These are phyloP conservation scores for Fraxinus nigra DNA, from an alignment of 305 asterid species.

Conservation along the genomic window DNA sequence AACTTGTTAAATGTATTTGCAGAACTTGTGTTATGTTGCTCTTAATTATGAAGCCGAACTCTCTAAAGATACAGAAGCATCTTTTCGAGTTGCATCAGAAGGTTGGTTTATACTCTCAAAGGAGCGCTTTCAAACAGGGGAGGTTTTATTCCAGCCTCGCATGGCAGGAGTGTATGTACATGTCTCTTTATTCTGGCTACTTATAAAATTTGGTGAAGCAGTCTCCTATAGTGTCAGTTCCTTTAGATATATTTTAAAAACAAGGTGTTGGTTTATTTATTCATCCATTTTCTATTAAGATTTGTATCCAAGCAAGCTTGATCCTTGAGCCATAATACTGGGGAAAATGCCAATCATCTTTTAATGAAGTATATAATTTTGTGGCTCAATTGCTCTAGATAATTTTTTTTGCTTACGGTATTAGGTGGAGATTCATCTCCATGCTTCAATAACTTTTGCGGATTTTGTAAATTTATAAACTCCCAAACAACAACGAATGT, in stretches of 20 bases:
- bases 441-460: neutral
- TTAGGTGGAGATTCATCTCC: neutral
- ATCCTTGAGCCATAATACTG: neutral
- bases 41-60: constrained; percentile 88
- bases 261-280: neutral
- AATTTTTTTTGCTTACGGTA: neutral
- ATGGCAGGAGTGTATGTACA: constrained; percentile 82
- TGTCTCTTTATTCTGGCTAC: constrained; percentile 27
- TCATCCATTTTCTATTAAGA: neutral
- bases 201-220: constrained; percentile 21
- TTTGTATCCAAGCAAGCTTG: neutral
- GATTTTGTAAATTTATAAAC: neutral
- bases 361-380: neutral
- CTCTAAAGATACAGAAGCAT: constrained; percentile 63
- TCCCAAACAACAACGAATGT: neutral
- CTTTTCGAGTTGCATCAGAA: constrained; percentile 59
- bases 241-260: neutral
- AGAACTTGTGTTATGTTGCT: constrained; percentile 94
- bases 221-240: constrained; percentile 8
- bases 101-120: constrained; percentile 65
- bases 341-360: neutral
- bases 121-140: constrained; percentile 98
- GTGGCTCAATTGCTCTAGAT: neutral
- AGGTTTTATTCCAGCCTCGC: constrained; percentile 84
- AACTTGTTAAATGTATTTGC: constrained; percentile 38